Conservation (phyloP, 768 basidiomycete species). For the Lyophyllum decastes region DNA sequence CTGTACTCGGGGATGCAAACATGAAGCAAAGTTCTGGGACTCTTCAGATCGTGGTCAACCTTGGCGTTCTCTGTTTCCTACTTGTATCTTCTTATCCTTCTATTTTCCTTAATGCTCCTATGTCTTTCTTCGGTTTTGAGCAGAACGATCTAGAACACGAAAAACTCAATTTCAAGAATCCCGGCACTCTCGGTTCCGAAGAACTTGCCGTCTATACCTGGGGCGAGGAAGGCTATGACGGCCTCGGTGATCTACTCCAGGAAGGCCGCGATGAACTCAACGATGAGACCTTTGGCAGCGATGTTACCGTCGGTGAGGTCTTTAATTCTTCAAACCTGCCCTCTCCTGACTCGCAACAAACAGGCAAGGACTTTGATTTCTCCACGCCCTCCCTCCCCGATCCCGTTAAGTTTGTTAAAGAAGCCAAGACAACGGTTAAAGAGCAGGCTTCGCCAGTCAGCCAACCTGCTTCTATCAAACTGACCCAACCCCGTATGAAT, state of each 20-base stretch:
- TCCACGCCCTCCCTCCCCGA: constrained; percentile 43
- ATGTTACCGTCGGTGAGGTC: constrained; percentile 69
- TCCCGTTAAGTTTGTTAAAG: constrained; percentile 23
- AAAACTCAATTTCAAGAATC: constrained; percentile 55
- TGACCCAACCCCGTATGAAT: constrained; percentile 27
- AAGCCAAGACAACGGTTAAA: constrained; percentile 16
- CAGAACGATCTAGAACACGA: constrained; percentile 63
- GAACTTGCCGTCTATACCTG: constrained; percentile 91
- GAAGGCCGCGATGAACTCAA: constrained; percentile 94
- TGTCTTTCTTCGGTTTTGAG: constrained; percentile 88
- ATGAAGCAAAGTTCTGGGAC: background rate
- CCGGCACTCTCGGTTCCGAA: constrained; percentile 58
- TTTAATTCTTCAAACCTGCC: constrained; percentile 7
- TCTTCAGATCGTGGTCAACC: background rate
- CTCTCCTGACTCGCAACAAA: constrained; percentile 7
- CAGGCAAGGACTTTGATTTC: constrained; percentile 94
- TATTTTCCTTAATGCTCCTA: constrained; percentile 38
- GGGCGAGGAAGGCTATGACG: constrained; percentile 90
- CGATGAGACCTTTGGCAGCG: constrained; percentile 92
- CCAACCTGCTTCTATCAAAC: constrained; percentile 17
- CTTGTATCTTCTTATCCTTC: constrained; percentile 13
- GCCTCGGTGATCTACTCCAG: constrained; percentile 81
- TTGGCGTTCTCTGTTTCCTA: constrained; percentile 10
- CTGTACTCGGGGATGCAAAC: constrained; percentile 13
- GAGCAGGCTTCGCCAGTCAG: constrained; percentile 20